Base-by-base conservation (phyloP, 805 yeast species). In the Sugiyamaella valdiviana region DNA sequence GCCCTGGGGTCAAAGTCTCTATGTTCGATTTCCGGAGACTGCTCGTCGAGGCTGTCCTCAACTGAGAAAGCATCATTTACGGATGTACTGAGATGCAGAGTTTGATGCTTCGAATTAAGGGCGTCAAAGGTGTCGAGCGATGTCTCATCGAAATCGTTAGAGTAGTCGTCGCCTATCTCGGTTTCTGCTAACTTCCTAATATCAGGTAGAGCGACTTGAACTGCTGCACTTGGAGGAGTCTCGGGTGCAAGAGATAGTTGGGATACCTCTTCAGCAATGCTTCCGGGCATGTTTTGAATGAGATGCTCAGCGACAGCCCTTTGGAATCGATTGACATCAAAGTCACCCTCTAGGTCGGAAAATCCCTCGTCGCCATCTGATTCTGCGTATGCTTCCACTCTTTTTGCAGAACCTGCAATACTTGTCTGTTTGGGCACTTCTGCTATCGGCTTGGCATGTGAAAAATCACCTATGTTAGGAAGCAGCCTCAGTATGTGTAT, bases 161-260 rank as follows among this genome's bases (percentile, higher is more conserved):
- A 43, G 32, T 49, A 57, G 36, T 58, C 61, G 16, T 50, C 57
- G 16, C 42, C 49, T 2, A 50, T 55, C 5, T 52, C 48, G 5
- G 45, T 38, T 7, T 41, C 36, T 26, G 44, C 36, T 14, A 41
- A 12, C 21, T 24, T 37, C 24, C 23, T 15, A 22, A 17, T 36
- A 20, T 36, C 39, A 5, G 39, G 39, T 26, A 26, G 14, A 3
- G 32, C 9, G 9, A 26, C 9, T 10, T 26, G 32, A 26, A 26
- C 14, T 10, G 32, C n/a, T 3, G 9, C n/a, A 26, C n/a, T n/a
- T 26, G 32, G 32, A 3, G 14, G n/a, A 26, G 32, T n/a, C 14
- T 26, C 32, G 14, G 32, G 32, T 10, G 14, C 32, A 12, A 26
- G 32, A 3, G 32, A 26, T 3, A 26, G 32, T 26, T 26, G 32